A percentile compares a stretch with the other conserved stretches of the same genome.
phyloP scores from a whole-genome alignment of 75 land plant genomes.

The Cryptomeria japonica region DNA sequence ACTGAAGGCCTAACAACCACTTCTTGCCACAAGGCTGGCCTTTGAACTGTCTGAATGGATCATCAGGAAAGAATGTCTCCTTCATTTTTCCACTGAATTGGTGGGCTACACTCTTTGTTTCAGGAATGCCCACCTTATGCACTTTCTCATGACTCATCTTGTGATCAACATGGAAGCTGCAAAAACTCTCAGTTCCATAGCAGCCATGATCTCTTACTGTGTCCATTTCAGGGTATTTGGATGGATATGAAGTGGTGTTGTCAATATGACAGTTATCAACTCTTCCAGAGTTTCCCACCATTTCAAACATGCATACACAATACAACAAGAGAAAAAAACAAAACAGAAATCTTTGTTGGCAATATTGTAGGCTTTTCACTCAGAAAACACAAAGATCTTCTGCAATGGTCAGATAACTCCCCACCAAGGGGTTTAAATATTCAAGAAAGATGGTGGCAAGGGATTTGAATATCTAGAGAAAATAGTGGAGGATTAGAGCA shows the following conservation, averaged over 20 bases:
- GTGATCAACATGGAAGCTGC: background rate
- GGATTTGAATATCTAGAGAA: background rate
- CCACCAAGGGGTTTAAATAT: background rate
- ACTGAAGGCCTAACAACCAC: slow-evolving; percentile 23
- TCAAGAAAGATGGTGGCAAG: background rate
- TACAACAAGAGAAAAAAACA: background rate
- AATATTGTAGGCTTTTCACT: background rate
- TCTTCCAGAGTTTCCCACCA: slow-evolving; percentile 13
- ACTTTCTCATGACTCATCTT: slow-evolving; percentile 4
- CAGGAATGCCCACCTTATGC: slow-evolving; percentile 10
- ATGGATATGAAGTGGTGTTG: background rate
- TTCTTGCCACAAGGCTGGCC: slow-evolving; percentile 14
- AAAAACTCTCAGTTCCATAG: background rate
- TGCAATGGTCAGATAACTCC: slow-evolving; percentile 2
- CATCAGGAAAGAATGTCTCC: slow-evolving; percentile 66
- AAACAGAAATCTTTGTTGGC: background rate
- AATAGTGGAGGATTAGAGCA: background rate
- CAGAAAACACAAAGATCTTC: background rate
- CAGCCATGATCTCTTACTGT: background rate
- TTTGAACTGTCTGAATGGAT: slow-evolving; percentile 51
- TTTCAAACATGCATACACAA: background rate
- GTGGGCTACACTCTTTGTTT: background rate
- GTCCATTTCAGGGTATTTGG: background rate
- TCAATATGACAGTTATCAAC: background rate
- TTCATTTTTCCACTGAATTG: slow-evolving; percentile 10